A percentile compares a stretch with the other conserved stretches of the same genome.
These are phyloP conservation scores for Aspergillus pseudoterreus DNA, from an alignment of 2,329 filamentous ascomycete genomes.

Conservation along the genomic window DNA sequence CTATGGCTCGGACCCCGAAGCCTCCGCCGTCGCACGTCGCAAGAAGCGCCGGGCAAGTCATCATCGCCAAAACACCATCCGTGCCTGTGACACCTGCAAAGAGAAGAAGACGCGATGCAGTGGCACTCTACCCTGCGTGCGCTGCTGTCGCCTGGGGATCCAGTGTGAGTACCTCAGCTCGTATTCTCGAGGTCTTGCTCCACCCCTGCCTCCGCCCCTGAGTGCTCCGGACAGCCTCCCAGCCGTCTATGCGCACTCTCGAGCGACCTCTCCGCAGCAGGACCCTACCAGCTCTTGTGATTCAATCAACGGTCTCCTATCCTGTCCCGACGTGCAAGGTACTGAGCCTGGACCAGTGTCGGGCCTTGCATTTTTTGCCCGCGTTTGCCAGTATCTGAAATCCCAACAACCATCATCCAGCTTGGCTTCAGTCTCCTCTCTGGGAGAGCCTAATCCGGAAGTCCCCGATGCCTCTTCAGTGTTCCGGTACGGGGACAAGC, in stretches of 20 bases:
- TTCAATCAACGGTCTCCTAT: background rate
- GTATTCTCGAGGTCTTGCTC: background rate
- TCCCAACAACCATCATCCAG: background rate
- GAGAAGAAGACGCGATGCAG: background rate
- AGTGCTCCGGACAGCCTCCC: background rate
- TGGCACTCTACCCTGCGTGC: background rate
- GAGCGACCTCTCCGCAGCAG: background rate
- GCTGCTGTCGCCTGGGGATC: background rate
- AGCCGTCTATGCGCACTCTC: background rate
- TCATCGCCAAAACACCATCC: background rate
- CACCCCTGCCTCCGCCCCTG: background rate
- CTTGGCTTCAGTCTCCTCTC: background rate
- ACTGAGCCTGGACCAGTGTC: background rate
- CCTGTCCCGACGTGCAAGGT: background rate
- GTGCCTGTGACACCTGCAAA: background rate
- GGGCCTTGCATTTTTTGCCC: background rate
- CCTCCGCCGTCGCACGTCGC: background rate
- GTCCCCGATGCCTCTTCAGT: background rate
- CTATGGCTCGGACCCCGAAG: background rate
- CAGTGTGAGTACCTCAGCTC: background rate
- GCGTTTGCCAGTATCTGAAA: background rate
- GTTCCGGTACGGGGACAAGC: background rate
- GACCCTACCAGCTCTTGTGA: background rate
- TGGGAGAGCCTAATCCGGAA: background rate
- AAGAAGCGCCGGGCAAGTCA: background rate